These are phyloP conservation scores for Apiotrichum siamense DNA, from an alignment of 1,284 basidiomycete genomes.

Conservation along the genomic window DNA sequence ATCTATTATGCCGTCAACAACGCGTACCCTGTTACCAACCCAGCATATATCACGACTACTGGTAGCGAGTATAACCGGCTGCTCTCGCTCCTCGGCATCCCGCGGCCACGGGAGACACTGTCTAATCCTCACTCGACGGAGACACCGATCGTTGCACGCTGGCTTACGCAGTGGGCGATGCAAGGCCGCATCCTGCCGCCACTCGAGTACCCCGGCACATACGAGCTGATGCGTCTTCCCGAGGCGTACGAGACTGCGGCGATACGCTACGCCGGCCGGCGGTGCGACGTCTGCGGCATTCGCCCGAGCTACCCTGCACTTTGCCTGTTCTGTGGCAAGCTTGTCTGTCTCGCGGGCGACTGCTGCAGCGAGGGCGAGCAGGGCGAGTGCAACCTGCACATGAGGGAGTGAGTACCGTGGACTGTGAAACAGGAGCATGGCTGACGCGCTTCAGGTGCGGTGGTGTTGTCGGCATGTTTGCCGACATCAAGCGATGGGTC, in stretches of 20 bases:
- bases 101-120: slow-evolving; percentile 63
- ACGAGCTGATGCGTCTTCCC: slow-evolving; percentile 78
- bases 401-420: slow-evolving; percentile 66
- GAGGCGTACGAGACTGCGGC: slow-evolving; percentile 76
- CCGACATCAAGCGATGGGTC: slow-evolving; percentile 88
- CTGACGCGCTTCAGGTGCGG: slow-evolving; percentile 67
- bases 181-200: slow-evolving; percentile 51
- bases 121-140: slow-evolving; percentile 63
- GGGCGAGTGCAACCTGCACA: slow-evolving; percentile 92
- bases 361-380: slow-evolving; percentile 76
- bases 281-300: slow-evolving; percentile 71
- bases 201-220: slow-evolving; percentile 77
- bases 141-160: slow-evolving; percentile 41
- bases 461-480: slow-evolving; percentile 80
- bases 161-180: slow-evolving; percentile 45
- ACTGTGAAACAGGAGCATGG: not conserved
- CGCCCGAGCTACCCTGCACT: slow-evolving; percentile 82
- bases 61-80: slow-evolving; percentile 69
- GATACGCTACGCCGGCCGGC: slow-evolving; percentile 59
- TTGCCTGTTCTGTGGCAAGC: slow-evolving; percentile 82
- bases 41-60: slow-evolving; percentile 51
- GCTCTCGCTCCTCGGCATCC: slow-evolving; percentile 67
- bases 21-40: slow-evolving; percentile 53
- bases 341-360: slow-evolving; percentile 85
- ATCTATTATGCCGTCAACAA: slow-evolving; percentile 67